Conservation (phyloP, 2,329 filamentous ascomycete genomes). For the Didymellaceae sp. region DNA sequence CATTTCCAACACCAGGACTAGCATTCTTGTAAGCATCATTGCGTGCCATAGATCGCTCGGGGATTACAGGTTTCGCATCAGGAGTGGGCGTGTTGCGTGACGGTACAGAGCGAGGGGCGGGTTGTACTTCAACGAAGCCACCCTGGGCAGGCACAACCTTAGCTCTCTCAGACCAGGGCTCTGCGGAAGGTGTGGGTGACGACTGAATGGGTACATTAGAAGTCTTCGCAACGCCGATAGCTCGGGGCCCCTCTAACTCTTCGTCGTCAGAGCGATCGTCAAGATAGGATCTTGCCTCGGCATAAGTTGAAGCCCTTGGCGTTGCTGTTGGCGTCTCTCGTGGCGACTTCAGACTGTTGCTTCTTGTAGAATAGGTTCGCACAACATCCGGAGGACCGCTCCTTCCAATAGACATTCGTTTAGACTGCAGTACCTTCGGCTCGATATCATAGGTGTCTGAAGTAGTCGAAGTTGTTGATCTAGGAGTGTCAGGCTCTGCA, state of each 20-base stretch:
- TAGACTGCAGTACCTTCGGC: constrained; percentile 42
- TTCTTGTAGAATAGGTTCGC: constrained; percentile 44
- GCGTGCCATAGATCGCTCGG: constrained; percentile 29
- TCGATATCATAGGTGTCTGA: constrained; percentile 32
- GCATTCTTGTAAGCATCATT: constrained; percentile 29
- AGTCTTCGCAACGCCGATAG: constrained; percentile 53
- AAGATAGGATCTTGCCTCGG: constrained; percentile 37
- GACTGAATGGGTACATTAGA: constrained; percentile 48
- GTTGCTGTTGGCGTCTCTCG: constrained; percentile 27
- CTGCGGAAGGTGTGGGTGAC: constrained; percentile 35
- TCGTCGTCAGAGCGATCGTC: constrained; percentile 42
- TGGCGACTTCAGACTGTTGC: constrained; percentile 34
- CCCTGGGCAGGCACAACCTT: constrained; percentile 27
- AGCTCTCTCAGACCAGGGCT: constrained; percentile 22
- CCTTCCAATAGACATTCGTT: constrained; percentile 47
- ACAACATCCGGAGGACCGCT: constrained; percentile 42
- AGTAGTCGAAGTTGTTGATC: constrained; percentile 14
- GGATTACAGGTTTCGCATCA: constrained; percentile 25
- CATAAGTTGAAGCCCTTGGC: constrained; percentile 18
- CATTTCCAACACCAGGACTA: constrained; percentile 12
- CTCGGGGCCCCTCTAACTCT: constrained; percentile 25
- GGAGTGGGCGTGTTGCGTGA: constrained; percentile 38
- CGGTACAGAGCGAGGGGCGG: constrained; percentile 29
- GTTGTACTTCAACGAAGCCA: constrained; percentile 37
- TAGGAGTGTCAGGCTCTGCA: constrained; percentile 24